A percentile compares a stretch with the other conserved stretches of the same genome.
phyloP scores from a whole-genome alignment of 2,329 filamentous ascomycete genomes.

The Sporothrix pallida region DNA sequence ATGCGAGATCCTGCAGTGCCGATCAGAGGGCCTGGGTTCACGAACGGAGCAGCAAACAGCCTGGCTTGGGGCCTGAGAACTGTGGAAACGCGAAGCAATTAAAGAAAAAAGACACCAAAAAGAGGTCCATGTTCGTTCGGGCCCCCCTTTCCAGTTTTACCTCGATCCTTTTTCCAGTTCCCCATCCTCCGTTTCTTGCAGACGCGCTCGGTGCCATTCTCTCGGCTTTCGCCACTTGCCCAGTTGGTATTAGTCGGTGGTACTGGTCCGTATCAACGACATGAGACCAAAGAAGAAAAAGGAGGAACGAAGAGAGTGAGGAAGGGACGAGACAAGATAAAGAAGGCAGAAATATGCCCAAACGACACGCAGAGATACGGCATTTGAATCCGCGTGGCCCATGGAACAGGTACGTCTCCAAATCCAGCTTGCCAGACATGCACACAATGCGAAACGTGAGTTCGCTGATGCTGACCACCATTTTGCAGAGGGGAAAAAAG shows the following conservation, averaged over 20 bases:
- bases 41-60: neutral
- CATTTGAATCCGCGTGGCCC: neutral
- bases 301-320: neutral
- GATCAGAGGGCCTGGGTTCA: constrained; percentile 21
- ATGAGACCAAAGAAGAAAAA: neutral
- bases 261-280: neutral
- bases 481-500: neutral
- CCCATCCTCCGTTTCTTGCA: constrained; percentile 28
- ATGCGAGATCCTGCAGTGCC: constrained; percentile 27
- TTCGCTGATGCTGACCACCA: constrained; percentile 13
- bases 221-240: constrained; percentile 32
- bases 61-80: constrained; percentile 1
- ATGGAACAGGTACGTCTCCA: neutral
- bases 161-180: constrained; percentile 29
- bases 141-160: neutral
- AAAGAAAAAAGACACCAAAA: neutral
- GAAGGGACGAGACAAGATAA: neutral
- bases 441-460: constrained; percentile 8
- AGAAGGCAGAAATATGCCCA: no score
- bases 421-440: neutral
- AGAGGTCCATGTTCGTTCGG: neutral
- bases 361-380: neutral
- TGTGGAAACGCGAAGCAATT: neutral
- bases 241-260: constrained; percentile 21
- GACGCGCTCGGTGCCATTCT: constrained; percentile 26